Evolutionary conservation across 768 basidiomycete species (phyloP), one percentile per base, ranked within the genome.

Genomic region (Thelephora ganbajun): DNA sequence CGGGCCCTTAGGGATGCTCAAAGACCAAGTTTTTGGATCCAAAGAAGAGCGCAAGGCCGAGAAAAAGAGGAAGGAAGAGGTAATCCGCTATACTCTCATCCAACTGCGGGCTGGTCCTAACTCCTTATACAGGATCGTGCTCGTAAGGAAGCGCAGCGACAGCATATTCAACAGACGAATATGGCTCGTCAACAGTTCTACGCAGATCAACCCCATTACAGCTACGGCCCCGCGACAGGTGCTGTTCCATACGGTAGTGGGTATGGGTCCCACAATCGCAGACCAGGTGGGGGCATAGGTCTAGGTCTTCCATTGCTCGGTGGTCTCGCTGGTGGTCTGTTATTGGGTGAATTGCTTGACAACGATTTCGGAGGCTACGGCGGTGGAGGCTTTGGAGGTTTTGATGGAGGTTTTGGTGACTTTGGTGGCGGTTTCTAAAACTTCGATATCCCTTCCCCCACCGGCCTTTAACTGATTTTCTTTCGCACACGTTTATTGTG

Each of bases 11-110:
- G 72, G 69, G 1, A 77, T 69, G 54, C 49, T 83, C 53, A 82
- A 79, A 56, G 79, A 82, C 54, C 79, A 75, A 56, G 66, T 75
- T 0, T 72, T 76, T 11, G 76, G 76, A 1, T 80, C 78, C 2
- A 77, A 76, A 58, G 79, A 80, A 54, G 79, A 81, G 59, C 66
- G 79, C 5, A 73, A 78, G 56, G 66, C 67, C 39, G 61, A 64
- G 22, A 66, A 53, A 54, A 60, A 56, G 14, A 56, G 64, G 43
- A 55, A 56, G 47, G 60, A 37, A 41, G 33, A 53, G 43, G 54
- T 58, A 9, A 9, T 30, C 4, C 9, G 26, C 4, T 30, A 4
- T 30, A 30, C 26, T 30, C 26, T 30, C 26, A 9, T 4, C 9
- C 26, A 30, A 30, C 4, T 9, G 9, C 26, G 26, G 26, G 4